Conservation (phyloP, 2,329 filamentous ascomycete genomes). For the Chrysosporium keratinophilum region DNA sequence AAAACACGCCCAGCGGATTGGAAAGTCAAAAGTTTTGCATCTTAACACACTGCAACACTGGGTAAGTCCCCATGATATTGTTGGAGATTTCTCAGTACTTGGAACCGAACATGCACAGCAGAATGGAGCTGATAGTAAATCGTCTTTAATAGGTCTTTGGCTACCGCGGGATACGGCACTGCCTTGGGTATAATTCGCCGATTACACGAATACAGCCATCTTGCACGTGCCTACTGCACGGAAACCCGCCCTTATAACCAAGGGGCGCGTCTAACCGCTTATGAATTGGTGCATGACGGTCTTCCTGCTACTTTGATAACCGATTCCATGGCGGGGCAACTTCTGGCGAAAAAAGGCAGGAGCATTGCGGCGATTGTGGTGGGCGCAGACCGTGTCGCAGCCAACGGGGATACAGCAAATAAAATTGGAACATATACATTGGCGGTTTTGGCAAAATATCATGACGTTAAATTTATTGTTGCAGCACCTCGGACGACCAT, state of each 20-base stretch:
- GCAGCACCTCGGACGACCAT: slow-evolving; percentile 92
- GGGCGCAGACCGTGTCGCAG: slow-evolving; percentile 86
- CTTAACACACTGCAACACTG: slow-evolving; percentile 95
- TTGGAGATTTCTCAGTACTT: neutral
- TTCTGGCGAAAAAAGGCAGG: slow-evolving; percentile 53
- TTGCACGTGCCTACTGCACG: slow-evolving; percentile 85
- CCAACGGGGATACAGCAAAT: slow-evolving; percentile 95
- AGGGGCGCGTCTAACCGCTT: slow-evolving; percentile 85
- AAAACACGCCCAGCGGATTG: slow-evolving; percentile 43
- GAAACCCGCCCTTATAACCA: slow-evolving; percentile 98
- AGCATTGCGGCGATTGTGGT: slow-evolving; percentile 82
- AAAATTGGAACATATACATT: slow-evolving; percentile 95
- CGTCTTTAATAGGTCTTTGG: slow-evolving; percentile 56
- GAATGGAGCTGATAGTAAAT: neutral
- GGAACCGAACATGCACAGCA: neutral
- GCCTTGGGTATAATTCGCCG: slow-evolving; percentile 88
- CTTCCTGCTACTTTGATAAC: slow-evolving; percentile 89
- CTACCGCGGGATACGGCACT: slow-evolving; percentile 95
- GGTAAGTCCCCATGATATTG: slow-evolving; percentile 40
- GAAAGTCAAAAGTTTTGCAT: slow-evolving; percentile 58
- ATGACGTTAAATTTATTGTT: slow-evolving; percentile 88
- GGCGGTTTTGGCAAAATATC: slow-evolving; percentile 77
- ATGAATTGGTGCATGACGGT: slow-evolving; percentile 86
- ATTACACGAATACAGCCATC: slow-evolving; percentile 53
- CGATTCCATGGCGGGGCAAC: slow-evolving; percentile 88